A percentile compares a stretch with the other conserved stretches of the same genome.
These are phyloP conservation scores for Kwoniella sp. DNA, from an alignment of 768 basidiomycete genomes.

Conservation along the genomic window DNA sequence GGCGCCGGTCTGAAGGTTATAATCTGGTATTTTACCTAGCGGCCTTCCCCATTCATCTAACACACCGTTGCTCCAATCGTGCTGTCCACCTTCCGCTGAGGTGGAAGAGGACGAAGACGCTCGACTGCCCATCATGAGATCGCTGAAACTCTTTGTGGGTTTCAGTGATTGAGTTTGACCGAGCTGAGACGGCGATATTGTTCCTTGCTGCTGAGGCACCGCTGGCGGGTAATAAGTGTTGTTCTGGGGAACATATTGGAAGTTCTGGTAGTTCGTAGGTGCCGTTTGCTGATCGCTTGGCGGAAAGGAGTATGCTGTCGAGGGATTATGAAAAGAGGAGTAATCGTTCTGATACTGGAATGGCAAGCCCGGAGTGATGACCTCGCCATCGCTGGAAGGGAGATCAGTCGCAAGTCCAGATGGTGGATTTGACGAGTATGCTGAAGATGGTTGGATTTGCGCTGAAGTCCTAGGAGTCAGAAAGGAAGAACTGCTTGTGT, in stretches of 20 bases:
- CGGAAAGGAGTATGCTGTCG: not conserved
- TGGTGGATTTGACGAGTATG: slow-evolving; percentile 20
- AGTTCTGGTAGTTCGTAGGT: slow-evolving; percentile 8
- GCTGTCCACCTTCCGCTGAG: slow-evolving; percentile 35
- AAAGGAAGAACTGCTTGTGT: slow-evolving; percentile 20
- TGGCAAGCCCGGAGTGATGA: slow-evolving; percentile 24
- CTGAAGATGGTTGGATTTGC: slow-evolving; percentile 10
- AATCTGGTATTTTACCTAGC: slow-evolving; percentile 10
- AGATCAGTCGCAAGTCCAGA: slow-evolving; percentile 6
- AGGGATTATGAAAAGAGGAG: slow-evolving; percentile 2
- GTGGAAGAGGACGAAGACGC: slow-evolving; percentile 42
- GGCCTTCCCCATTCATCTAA: slow-evolving; percentile 30
- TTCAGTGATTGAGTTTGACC: slow-evolving; percentile 25
- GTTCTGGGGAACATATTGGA: slow-evolving; percentile 12
- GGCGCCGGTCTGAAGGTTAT: slow-evolving; percentile 4
- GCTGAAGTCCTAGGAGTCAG: slow-evolving; percentile 14
- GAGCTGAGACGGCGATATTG: slow-evolving; percentile 41
- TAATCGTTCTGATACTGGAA: slow-evolving; percentile 12
- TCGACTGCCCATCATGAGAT: slow-evolving; percentile 37
- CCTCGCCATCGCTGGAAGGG: slow-evolving; percentile 18
- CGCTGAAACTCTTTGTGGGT: slow-evolving; percentile 33
- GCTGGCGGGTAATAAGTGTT: slow-evolving; percentile 7
- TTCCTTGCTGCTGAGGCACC: slow-evolving; percentile 21
- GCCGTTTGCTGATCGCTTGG: slow-evolving; percentile 6
- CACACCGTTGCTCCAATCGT: slow-evolving; percentile 28